Base-by-base conservation (phyloP, 345 rosid species). In the Raphanus raphanistrum region DNA sequence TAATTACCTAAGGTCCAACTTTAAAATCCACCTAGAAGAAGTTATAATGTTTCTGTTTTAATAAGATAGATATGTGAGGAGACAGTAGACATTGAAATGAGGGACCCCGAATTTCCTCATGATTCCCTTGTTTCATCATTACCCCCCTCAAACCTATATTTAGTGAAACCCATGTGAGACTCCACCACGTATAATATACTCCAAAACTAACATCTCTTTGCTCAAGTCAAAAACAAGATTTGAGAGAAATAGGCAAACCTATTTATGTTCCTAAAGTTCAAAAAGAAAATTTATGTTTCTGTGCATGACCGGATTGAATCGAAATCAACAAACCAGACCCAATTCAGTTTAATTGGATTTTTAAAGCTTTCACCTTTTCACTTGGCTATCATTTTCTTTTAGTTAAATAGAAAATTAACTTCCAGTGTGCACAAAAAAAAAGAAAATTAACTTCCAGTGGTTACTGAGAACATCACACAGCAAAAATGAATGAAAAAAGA, bases 111-210 rank as follows among this genome's bases (percentile, higher is more conserved):
- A 67, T 60, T 66, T 8, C 58, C 1, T 43, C 16, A 67, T 67
- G 82, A 79, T 79, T 73, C 78, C 61, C 82, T 67, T 67, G 82
- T 79, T 79, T 50, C 78, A 79, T 79, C 82, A 73, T 73, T 79
- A 73, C 73, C 35, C 74, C 62, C 60, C 63, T 10, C 78, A 79
- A 79, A 60, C 70, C 74, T 48, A 79, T 58, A 60, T 79, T 50
- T 72, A 66, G 81, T 78, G 63, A 78, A 59, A 78, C 76, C 43
- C 72, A 43, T 72, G 81, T 72, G 80, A 78, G 77, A 58, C 68
- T 78, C 77, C 73, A 78, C 81, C 81, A 72, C 73, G 66, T 78
- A 55, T 61, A 58, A 55, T 61, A 58, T 72, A 72, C 68, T 72
- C 76, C 76, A 58, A 78, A 58, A n/a, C 36, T 58, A 31, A 58